Evolutionary conservation across 2,329 filamentous ascomycete genomes (phyloP), one percentile per base, ranked within the genome.

Genomic region (Aspergillaceae sp.): DNA sequence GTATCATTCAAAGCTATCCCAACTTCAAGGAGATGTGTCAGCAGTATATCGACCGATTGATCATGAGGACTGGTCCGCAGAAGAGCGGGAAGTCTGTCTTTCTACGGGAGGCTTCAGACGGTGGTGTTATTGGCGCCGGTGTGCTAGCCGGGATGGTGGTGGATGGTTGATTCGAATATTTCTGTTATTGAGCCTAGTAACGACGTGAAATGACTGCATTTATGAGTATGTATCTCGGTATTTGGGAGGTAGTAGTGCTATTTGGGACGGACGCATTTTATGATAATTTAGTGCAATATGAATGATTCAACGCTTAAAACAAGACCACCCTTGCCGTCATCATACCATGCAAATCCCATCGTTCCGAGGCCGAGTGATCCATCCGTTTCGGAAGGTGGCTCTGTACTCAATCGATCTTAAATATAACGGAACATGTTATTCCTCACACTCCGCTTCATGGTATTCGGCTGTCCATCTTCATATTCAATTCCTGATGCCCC

Each of bases 361-460:
- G 19, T 19, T 19, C 19, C 19, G 19, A 19, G 19, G 19, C 19
- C 2, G 19, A 19, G 19, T 19, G 19, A 19, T 19, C 19, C 19
- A 19, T 19, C 19, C 19, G 19, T 19, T 32, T 32, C 30, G 30
- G 5, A 32, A 6, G 8, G 30, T 3, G 30, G 2, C 30, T 5
- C 30, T 37, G 35, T 9, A 2, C 9, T 29, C 29, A n/a, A 42
- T 32, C 41, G 11, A n/a, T 10, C 7, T 30, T 44, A 65, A 26
- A 87, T 86, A 49, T 84, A 77, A 10, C 84, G 72, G 61, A 89
- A 89, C 84, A 88, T 88, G 56, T 88, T 88, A 44, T 83, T 79
- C 61, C 76, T 82, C 7, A 90, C 86, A 33, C 82, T 76, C 42
- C 84, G 72, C 67, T 87, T 89, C 76, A 90, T 83, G 0, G 82